A percentile compares a stretch with the other conserved stretches of the same genome.
These are phyloP conservation scores for Botrytis medusae DNA, from an alignment of 2,329 filamentous ascomycete species.

Conservation along the genomic window DNA sequence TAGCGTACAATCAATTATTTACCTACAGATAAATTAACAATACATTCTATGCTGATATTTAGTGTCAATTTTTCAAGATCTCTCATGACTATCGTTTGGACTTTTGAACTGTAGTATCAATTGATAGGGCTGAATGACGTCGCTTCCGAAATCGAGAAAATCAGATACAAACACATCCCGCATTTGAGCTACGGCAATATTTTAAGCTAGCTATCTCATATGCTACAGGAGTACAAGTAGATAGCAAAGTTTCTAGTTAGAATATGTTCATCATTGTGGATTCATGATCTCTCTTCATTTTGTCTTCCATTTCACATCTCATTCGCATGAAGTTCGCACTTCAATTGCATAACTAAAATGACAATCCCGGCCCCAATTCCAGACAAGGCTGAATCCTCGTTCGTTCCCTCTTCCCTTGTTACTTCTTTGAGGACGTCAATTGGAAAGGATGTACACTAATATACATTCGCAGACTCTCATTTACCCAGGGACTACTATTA, in stretches of 20 bases:
- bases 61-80: neutral
- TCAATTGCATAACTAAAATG: slow-evolving; percentile 11
- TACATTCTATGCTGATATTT: too few relatives aligned
- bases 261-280: neutral
- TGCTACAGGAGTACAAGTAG: neutral
- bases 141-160: slow-evolving; percentile 15
- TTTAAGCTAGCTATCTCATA: neutral
- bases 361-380: slow-evolving; percentile 16
- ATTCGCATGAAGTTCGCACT: neutral
- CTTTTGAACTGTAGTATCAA: neutral
- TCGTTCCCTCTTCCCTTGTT: slow-evolving; percentile 31
- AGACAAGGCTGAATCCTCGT: slow-evolving; percentile 44
- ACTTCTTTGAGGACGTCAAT: slow-evolving; percentile 14
- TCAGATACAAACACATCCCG: slow-evolving; percentile 2
- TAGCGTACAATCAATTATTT: neutral
- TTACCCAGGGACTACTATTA: slow-evolving; percentile 89
- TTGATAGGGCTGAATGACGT: slow-evolving; percentile 18
- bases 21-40: too few relatives aligned
- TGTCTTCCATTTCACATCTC: neutral
- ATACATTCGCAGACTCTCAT: slow-evolving; percentile 65
- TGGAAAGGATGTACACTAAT: slow-evolving; percentile 4
- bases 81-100: neutral
- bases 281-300: neutral
- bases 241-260: neutral
- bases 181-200: neutral